Evolutionary conservation across 306 rosid species (phyloP).

Genomic region (Arachis hypogaea): DNA sequence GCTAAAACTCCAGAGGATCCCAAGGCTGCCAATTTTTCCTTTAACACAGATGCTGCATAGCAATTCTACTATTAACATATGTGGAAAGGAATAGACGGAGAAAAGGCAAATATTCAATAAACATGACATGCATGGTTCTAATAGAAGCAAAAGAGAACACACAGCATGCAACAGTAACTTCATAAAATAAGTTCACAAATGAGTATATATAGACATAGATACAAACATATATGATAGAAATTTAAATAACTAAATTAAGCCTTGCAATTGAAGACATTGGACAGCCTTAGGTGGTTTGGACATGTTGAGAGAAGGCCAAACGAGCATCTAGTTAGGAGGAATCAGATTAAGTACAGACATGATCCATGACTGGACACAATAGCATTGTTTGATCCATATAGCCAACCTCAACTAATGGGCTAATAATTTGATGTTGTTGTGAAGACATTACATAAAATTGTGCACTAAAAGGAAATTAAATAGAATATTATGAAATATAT

Average conservation of each 20-base stretch:
- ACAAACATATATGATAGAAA: background rate
- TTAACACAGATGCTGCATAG: constrained; percentile 88
- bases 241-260: background rate
- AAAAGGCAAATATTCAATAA: constrained; percentile 21
- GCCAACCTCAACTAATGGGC: no score
- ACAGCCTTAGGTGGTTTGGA: no score
- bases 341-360: no score
- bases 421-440: background rate
- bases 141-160: constrained; percentile 12
- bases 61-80: constrained; percentile 46
- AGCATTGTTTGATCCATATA: no score
- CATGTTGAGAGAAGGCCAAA: no score
- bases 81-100: constrained; percentile 34
- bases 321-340: no score
- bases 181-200: constrained; percentile 19
- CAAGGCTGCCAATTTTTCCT: constrained; percentile 85
- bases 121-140: constrained; percentile 24
- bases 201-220: background rate
- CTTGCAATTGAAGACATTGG: no score
- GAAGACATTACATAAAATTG: background rate
- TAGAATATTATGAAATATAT: background rate
- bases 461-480: background rate
- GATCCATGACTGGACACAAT: no score
- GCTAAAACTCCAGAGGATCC: constrained; percentile 98
- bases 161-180: constrained; percentile 6